These are phyloP conservation scores for Populus trichocarpa DNA, from an alignment of 441 rosid species.

Conservation along the genomic window DNA sequence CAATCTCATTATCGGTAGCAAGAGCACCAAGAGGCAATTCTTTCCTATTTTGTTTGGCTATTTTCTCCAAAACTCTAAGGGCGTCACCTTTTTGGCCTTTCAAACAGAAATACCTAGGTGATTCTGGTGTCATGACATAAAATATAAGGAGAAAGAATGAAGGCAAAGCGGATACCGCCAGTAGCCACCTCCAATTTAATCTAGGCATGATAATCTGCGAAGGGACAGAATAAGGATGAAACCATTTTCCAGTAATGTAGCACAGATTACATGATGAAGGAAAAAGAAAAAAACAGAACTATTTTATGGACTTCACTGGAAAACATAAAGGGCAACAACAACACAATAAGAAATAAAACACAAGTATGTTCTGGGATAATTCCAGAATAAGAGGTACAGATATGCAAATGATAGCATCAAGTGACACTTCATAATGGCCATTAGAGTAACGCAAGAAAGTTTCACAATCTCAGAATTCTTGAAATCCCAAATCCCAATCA, in stretches of 20 bases:
- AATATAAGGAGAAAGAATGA: constrained; percentile 53
- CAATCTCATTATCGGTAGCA: constrained; percentile 51
- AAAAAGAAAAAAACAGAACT: background rate
- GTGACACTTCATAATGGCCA: background rate
- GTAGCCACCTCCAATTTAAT: constrained; percentile 64
- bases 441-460: background rate
- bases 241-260: background rate
- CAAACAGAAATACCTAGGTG: constrained; percentile 57
- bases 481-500: background rate
- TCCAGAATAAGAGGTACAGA: background rate
- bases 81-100: constrained; percentile 54
- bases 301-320: background rate
- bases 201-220: constrained; percentile 56
- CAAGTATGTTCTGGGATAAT: background rate
- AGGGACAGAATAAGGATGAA: background rate
- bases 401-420: background rate
- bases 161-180: constrained; percentile 49
- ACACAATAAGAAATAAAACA: background rate
- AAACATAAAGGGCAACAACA: background rate
- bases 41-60: constrained; percentile 39
- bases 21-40: constrained; percentile 52
- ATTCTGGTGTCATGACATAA: constrained; percentile 48
- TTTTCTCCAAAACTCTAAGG: constrained; percentile 37
- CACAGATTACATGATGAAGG: background rate
- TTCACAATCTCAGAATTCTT: background rate